A percentile compares a stretch with the other conserved stretches of the same genome.
Conservation (phyloP, 2,329 filamentous ascomycete species). For the Cordyceps cateniannulata region DNA sequence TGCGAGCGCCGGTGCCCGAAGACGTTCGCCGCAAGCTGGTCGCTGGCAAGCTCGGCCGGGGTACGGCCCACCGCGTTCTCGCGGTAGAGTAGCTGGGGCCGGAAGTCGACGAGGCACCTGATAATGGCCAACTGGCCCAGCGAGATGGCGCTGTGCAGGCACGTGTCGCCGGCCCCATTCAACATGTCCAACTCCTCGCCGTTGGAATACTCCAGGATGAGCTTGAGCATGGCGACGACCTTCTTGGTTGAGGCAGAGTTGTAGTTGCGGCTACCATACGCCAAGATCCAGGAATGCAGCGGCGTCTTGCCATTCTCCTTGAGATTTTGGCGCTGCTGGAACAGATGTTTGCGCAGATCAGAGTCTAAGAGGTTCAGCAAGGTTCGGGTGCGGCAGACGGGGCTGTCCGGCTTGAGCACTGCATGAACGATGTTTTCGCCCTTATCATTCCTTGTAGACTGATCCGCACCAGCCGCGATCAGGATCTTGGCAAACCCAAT, state of each 20-base stretch:
- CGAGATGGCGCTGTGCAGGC: slow-evolving; percentile 51
- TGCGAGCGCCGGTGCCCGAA: slow-evolving; percentile 18
- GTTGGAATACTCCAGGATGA: slow-evolving; percentile 50
- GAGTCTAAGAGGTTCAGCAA: slow-evolving; percentile 54
- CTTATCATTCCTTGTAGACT: slow-evolving; percentile 52
- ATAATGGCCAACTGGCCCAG: slow-evolving; percentile 29
- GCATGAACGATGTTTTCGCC: slow-evolving; percentile 66
- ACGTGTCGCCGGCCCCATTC: slow-evolving; percentile 59
- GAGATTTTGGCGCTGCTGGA: slow-evolving; percentile 50
- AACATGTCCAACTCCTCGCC: slow-evolving; percentile 51
- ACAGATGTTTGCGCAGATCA: slow-evolving; percentile 49
- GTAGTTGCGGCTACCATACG: slow-evolving; percentile 11
- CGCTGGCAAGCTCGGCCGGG: slow-evolving; percentile 60
- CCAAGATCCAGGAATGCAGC: slow-evolving; percentile 50
- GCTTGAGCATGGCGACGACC: slow-evolving; percentile 35
- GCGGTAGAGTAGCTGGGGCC: slow-evolving; percentile 55
- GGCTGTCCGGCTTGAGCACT: slow-evolving; percentile 31
- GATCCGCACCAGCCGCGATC: slow-evolving; percentile 62
- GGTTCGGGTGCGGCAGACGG: slow-evolving; percentile 29
- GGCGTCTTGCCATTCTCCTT: slow-evolving; percentile 53
- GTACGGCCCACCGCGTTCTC: slow-evolving; percentile 75
- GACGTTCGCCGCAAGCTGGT: slow-evolving; percentile 39
- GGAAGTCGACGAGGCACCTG: slow-evolving; percentile 44
- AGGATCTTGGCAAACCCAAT: slow-evolving; percentile 53
- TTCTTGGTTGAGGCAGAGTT: slow-evolving; percentile 8